phyloP scores from a whole-genome alignment of 805 yeast species.

The Candida endomychidarum region DNA sequence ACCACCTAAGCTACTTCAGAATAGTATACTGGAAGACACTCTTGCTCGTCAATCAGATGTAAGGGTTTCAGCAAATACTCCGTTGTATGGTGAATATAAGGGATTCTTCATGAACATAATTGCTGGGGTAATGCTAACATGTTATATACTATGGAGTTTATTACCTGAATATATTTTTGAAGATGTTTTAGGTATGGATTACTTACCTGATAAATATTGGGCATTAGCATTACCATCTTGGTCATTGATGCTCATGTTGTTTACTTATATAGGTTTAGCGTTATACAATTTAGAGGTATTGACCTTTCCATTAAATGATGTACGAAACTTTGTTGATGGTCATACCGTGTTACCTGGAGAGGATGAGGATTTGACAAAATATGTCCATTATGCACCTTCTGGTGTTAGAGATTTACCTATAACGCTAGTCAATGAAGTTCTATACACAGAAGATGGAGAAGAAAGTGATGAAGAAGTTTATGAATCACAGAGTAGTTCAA shows the following conservation, averaged over 20 bases:
- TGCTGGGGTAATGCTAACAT: conserved; percentile 51
- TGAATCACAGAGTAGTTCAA: neutral
- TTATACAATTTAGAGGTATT: conserved; percentile 75
- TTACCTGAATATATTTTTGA: conserved; percentile 58
- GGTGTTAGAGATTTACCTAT: conserved; percentile 89
- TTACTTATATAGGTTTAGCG: conserved; percentile 66
- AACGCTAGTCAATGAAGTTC: conserved; percentile 61
- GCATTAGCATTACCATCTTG: conserved; percentile 74
- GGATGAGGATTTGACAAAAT: conserved; percentile 27
- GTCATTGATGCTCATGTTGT: conserved; percentile 68
- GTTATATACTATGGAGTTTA: conserved; percentile 73
- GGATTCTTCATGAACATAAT: conserved; percentile 84
- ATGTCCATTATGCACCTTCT: conserved; percentile 61
- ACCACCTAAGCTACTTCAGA: neutral
- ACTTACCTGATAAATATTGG: conserved; percentile 93
- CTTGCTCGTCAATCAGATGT: conserved; percentile 68
- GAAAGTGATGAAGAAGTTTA: conserved; percentile 11
- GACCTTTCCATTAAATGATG: conserved; percentile 58
- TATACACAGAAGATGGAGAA: conserved; percentile 38
- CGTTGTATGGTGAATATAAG: conserved; percentile 73
- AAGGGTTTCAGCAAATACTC: conserved; percentile 49
- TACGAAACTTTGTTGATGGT: conserved; percentile 69
- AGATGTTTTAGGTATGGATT: conserved; percentile 54
- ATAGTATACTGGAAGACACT: conserved; percentile 37
- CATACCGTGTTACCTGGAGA: conserved; percentile 40